phyloP scores from a whole-genome alignment of 129 eudicot genomes.

The Artemisia tridentata region DNA sequence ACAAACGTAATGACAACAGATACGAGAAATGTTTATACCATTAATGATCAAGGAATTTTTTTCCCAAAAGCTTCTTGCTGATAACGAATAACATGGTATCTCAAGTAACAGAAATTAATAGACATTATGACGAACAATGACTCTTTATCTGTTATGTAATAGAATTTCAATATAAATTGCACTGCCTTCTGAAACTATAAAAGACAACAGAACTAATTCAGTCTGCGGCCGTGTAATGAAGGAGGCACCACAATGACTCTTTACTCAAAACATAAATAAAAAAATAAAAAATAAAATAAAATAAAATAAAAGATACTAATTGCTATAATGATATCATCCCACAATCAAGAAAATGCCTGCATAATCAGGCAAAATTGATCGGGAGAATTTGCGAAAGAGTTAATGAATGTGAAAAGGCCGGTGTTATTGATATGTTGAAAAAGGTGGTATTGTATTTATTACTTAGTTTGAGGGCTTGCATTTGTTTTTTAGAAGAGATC shows the following conservation, averaged over 20 bases:
- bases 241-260: constrained; percentile 43
- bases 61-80: background rate
- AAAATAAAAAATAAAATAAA: constrained; percentile 34
- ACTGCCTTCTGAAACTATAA: constrained; percentile 18
- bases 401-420: background rate
- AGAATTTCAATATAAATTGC: constrained; percentile 30
- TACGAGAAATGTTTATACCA: no score
- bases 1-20: no score
- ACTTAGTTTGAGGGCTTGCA: constrained; percentile 11
- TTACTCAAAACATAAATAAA: constrained; percentile 26
- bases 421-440: background rate
- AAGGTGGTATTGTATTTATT: constrained; percentile 21
- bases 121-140: constrained; percentile 11
- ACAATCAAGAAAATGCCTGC: constrained; percentile 23
- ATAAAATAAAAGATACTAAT: constrained; percentile 25
- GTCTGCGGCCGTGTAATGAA: constrained; percentile 18
- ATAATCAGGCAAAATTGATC: constrained; percentile 12
- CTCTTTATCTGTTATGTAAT: constrained; percentile 32
- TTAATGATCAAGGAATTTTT: no score
- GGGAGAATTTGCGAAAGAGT: constrained; percentile 8
- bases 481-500: constrained; percentile 60
- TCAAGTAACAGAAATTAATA: background rate
- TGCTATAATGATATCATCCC: constrained; percentile 23
- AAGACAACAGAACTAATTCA: constrained; percentile 5
- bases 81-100: constrained; percentile 7